A percentile compares a stretch with the other conserved stretches of the same genome.
Conservation (phyloP, 1,284 basidiomycete genomes). For the Malassezia equina region DNA sequence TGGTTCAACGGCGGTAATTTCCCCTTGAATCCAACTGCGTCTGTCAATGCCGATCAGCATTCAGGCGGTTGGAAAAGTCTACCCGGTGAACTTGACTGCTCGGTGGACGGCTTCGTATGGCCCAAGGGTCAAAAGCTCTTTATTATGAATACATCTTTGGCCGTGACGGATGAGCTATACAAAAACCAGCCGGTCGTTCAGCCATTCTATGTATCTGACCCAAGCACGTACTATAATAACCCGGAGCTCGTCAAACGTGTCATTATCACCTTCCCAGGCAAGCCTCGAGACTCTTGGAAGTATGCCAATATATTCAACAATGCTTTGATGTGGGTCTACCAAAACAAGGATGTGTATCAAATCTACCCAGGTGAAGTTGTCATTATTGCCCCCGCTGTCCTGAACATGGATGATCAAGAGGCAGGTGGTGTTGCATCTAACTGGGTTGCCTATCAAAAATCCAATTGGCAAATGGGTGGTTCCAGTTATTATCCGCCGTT, state of each 20-base stretch:
- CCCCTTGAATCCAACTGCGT: neutral
- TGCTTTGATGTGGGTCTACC: conserved; percentile 22
- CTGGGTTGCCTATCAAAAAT: conserved; percentile 6
- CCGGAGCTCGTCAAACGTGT: conserved; percentile 28
- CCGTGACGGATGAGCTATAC: neutral
- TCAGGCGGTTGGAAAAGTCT: neutral
- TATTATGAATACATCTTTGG: neutral
- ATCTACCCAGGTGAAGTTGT: conserved; percentile 20
- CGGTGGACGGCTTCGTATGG: neutral
- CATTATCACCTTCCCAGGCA: conserved; percentile 35
- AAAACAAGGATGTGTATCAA: conserved; percentile 16
- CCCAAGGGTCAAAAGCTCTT: neutral
- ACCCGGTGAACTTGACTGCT: neutral
- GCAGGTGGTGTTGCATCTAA: conserved; percentile 23
- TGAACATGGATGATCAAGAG: conserved; percentile 29
- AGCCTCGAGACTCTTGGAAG: conserved; percentile 41
- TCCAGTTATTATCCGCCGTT: conserved; percentile 20
- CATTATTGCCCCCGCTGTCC: conserved; percentile 27
- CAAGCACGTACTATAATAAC: conserved; percentile 6
- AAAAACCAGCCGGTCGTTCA: neutral
- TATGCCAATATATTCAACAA: conserved; percentile 35
- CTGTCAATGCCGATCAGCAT: neutral
- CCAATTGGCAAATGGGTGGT: conserved; percentile 38
- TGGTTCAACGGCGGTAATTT: neutral
- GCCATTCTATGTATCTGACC: neutral